Base-by-base conservation (phyloP, 2,329 filamentous ascomycete genomes). In the Pseudopithomyces maydicus region DNA sequence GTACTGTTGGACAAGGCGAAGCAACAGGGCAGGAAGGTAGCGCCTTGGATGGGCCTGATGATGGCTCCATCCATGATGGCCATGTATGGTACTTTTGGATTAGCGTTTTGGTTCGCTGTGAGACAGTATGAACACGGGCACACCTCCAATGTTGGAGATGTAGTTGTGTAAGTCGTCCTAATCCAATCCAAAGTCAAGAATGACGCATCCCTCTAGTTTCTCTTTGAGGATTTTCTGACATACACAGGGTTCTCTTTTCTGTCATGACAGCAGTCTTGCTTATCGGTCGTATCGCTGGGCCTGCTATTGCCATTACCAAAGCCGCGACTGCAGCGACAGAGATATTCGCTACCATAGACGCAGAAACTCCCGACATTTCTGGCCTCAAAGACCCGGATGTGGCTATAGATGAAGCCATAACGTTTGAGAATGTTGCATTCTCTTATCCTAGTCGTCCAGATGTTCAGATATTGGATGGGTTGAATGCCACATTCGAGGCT, bases 401-500 rank as follows among this genome's bases (percentile, higher is more conserved):
- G 1, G 70, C 60, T 22, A 64, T 71, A 10, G 66, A 74, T 33
- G 53, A 59, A 22, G 65, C 76, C 36, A 84, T 66, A 26, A 56
- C 35, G 1, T 71, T 77, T 41, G 58, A 71, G 3, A 60, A 74
- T 42, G 73, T 77, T 2, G 59, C 65, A 1, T 78, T 78, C 48
- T 74, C 71, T 1, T 78, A 78, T 42, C 75, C 75, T 0, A 73
- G 69, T 47, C 80, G 88, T 12, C 85, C 86, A 0, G 82, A 87
- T 56, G 83, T 88, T 58, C 85, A 85, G 65, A 84, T 91, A 0
- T 74, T 91, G 1, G 82, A 89, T 62, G 76, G 81, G 2, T 72
- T 91, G 2, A 80, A 82, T 63, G 74, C 90, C 8, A 78, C 73
- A 0, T 84, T 91, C 54, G 79, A 84, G 57, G 80, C 84, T 7